phyloP scores from a whole-genome alignment of 78 protist species.

The Dictyostelium firmibasis region DNA sequence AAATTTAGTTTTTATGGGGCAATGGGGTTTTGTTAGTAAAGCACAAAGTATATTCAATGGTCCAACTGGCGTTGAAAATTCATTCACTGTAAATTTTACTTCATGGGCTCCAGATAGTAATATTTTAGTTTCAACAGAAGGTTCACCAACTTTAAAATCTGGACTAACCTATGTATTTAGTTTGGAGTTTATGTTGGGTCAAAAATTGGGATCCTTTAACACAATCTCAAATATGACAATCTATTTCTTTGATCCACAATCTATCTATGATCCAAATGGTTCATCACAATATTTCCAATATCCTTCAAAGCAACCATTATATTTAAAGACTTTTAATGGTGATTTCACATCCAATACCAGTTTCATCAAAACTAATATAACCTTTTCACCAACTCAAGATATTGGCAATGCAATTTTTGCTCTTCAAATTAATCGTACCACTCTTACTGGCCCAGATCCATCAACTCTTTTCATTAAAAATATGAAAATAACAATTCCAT shows the following conservation, averaged over 20 bases:
- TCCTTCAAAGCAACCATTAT: background rate
- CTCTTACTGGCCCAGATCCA: background rate
- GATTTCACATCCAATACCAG: background rate
- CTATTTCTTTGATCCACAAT: background rate
- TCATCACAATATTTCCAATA: background rate
- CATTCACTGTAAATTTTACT: background rate
- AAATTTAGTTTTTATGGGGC: background rate
- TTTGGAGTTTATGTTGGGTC: background rate
- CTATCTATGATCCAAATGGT: background rate
- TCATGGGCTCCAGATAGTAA: background rate
- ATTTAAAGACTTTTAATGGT: background rate
- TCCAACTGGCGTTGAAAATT: background rate
- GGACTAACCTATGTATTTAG: background rate
- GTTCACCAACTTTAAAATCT: constrained; percentile 8
- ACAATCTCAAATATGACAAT: background rate
- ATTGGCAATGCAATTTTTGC: background rate
- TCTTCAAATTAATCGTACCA: background rate
- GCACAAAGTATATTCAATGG: background rate
- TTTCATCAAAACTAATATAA: background rate
- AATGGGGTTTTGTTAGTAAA: background rate
- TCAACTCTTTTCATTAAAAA: background rate
- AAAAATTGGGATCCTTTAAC: background rate
- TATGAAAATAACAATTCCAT: background rate
- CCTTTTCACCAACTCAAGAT: background rate
- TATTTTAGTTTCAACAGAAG: background rate